Conservation (phyloP, 2,329 filamentous ascomycete genomes). For the Sclerotiophoma versabilis region DNA sequence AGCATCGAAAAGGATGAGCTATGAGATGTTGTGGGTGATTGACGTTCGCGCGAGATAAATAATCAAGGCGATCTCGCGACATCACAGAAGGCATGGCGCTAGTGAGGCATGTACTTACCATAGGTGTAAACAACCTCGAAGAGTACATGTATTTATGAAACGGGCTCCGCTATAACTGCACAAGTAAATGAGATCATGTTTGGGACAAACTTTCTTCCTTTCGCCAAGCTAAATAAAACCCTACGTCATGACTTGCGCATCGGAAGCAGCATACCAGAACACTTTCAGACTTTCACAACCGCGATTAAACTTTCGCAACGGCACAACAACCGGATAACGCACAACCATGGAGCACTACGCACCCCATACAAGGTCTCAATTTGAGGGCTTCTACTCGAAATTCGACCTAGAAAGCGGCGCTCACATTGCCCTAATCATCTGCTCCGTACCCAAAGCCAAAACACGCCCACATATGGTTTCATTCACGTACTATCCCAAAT, state of each 20-base stretch:
- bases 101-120: neutral
- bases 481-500: constrained; percentile 57
- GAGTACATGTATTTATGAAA: neutral
- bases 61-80: neutral
- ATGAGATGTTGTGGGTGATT: constrained; percentile 3
- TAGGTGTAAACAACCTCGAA: neutral
- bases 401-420: constrained; percentile 56
- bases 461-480: constrained; percentile 55
- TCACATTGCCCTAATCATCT: constrained; percentile 57
- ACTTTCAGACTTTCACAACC: neutral
- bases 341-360: constrained; percentile 51
- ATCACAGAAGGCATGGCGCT: neutral
- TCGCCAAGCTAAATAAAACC: constrained; percentile 14
- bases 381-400: constrained; percentile 61
- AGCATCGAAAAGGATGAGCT: constrained; percentile 38
- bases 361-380: constrained; percentile 52
- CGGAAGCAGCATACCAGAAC: neutral
- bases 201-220: neutral
- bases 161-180: neutral
- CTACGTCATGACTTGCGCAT: constrained; percentile 33
- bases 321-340: neutral
- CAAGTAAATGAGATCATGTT: neutral
- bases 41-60: neutral
- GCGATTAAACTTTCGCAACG: neutral
- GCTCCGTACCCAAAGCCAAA: constrained; percentile 53